These are phyloP conservation scores for Eragrostis curvula DNA, from an alignment of 176 grass and related monocot genomes.

Conservation along the genomic window DNA sequence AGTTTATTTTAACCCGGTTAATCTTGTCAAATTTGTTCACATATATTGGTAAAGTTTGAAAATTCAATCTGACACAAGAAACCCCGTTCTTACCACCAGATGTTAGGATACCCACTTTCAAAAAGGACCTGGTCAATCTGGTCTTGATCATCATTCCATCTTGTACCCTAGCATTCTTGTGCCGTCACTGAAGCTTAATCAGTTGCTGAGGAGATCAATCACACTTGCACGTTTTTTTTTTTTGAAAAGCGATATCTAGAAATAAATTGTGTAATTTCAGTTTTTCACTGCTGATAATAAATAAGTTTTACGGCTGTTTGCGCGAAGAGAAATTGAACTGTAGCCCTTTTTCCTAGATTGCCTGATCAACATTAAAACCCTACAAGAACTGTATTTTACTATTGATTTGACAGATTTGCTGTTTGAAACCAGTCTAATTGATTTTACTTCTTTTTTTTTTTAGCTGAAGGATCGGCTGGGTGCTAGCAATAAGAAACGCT, in stretches of 20 bases:
- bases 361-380: neutral
- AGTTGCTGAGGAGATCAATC: neutral
- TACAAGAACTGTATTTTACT: neutral
- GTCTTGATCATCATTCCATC: neutral
- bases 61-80: neutral
- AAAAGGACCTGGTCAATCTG: neutral
- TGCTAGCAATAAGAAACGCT: slow-evolving; percentile 23
- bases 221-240: neutral
- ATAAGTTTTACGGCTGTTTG: neutral
- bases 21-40: neutral
- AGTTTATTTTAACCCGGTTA: neutral
- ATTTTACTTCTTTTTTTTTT: neutral
- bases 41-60: too few relatives aligned
- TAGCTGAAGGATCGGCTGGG: slow-evolving; percentile 42
- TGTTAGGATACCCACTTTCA: neutral
- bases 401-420: neutral
- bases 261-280: neutral
- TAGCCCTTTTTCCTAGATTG: neutral
- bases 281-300: neutral
- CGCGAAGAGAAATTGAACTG: slow-evolving; percentile 12
- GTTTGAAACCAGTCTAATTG: slow-evolving; percentile 17
- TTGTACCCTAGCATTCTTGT: neutral
- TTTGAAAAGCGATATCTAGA: too few relatives aligned
- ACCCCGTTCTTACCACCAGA: neutral
- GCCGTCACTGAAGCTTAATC: slow-evolving; percentile 5